phyloP scores from a whole-genome alignment of 345 rosid genomes.

The Tarenaya hassleriana region DNA sequence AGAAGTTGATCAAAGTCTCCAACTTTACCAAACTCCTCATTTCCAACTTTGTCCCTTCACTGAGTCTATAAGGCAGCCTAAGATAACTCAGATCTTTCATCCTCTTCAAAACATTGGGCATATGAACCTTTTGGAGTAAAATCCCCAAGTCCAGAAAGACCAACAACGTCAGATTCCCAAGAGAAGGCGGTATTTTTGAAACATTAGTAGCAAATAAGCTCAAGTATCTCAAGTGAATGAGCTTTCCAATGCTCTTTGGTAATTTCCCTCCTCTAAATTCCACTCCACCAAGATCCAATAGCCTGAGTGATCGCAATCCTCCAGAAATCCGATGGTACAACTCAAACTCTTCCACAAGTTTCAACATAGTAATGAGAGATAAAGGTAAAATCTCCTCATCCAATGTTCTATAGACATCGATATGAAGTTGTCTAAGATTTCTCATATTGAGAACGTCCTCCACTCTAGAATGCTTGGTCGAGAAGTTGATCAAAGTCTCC shows the following conservation, averaged over 20 bases:
- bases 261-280: conserved; percentile 17
- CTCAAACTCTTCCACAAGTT: too few relatives aligned
- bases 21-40: conserved; percentile 14
- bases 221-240: conserved; percentile 35
- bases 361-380: background rate
- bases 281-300: conserved; percentile 12
- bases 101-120: conserved; percentile 13
- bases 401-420: background rate
- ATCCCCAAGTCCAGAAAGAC: conserved; percentile 18
- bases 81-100: conserved; percentile 11
- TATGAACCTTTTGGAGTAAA: background rate
- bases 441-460: background rate
- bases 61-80: background rate
- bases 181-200: conserved; percentile 19
- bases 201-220: conserved; percentile 9
- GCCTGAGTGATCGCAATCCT: conserved; percentile 18
- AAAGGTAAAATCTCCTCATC: background rate
- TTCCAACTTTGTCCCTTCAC: background rate
- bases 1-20: conserved; percentile 1
- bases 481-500: background rate
- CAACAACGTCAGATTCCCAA: conserved; percentile 19
- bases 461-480: background rate
- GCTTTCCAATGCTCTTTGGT: conserved; percentile 29
- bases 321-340: too few relatives aligned
- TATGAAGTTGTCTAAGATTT: background rate